Percentiles rank a stretch among this genome's conserved stretches.
These are phyloP conservation scores for Pseudognaphalium luteoalbum DNA, from an alignment of 129 eudicot genomes.

Conservation along the genomic window DNA sequence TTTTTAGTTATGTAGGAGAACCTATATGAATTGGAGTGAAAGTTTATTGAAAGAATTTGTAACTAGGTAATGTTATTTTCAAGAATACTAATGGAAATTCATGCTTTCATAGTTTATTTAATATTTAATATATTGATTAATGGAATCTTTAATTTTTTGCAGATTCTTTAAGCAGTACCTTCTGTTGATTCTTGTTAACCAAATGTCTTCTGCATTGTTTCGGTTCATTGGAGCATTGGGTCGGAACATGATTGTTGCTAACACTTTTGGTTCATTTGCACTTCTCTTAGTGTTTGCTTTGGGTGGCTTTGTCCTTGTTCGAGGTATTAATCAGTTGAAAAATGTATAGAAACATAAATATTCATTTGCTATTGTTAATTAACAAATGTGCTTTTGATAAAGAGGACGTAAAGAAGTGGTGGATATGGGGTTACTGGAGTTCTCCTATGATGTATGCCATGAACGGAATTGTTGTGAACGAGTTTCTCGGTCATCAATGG, in stretches of 20 bases:
- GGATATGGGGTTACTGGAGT: constrained; percentile 93
- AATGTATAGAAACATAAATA: too few relatives aligned
- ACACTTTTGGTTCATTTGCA: constrained; percentile 57
- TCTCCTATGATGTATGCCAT: constrained; percentile 87
- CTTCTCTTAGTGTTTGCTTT: constrained; percentile 44
- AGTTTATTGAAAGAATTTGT: constrained; percentile 1
- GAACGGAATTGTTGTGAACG: constrained; percentile 72
- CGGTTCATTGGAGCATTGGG: constrained; percentile 55
- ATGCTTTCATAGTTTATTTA: background rate
- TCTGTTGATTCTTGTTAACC: constrained; percentile 43
- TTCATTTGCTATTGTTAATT: background rate
- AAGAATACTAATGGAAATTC: background rate
- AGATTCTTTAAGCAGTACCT: constrained; percentile 60
- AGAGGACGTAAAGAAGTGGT: constrained; percentile 70
- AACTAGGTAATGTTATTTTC: constrained; percentile 46
- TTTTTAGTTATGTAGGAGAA: too few relatives aligned
- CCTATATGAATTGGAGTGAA: too few relatives aligned
- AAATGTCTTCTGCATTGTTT: constrained; percentile 53
- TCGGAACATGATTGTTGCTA: constrained; percentile 61
- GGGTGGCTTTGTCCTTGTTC: constrained; percentile 49
- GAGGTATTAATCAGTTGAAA: constrained; percentile 29
- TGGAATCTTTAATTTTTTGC: constrained; percentile 28
- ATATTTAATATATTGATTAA: constrained; percentile 9
- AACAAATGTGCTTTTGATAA: background rate
- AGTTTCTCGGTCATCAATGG: constrained; percentile 77